A percentile compares a stretch with the other conserved stretches of the same genome.
Evolutionary conservation across 805 yeast genomes (phyloP).

Genomic region (Pachysolen tannophilus): DNA sequence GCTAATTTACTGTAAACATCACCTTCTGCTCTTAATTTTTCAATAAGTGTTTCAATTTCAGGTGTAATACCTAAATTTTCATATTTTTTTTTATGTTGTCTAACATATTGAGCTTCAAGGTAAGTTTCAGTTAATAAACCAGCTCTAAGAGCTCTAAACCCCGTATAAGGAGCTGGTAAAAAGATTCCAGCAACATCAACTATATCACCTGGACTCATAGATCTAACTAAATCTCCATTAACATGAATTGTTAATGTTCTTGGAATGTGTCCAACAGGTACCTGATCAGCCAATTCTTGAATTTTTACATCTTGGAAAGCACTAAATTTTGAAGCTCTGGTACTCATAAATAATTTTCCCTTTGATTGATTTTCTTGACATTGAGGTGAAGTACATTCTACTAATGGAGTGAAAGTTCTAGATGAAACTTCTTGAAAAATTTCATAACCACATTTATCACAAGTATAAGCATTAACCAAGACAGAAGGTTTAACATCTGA

Average conservation of each 20-base stretch:
- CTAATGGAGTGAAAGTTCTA: conserved; percentile 77
- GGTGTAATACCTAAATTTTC: conserved; percentile 52
- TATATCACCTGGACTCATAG: conserved; percentile 87
- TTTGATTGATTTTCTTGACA: conserved; percentile 74
- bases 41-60: conserved; percentile 48
- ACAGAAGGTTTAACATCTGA: conserved; percentile 95
- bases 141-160: conserved; percentile 85
- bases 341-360: conserved; percentile 86
- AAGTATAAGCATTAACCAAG: conserved; percentile 87
- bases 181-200: conserved; percentile 91
- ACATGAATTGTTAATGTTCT: conserved; percentile 78
- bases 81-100: conserved; percentile 85
- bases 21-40: conserved; percentile 48
- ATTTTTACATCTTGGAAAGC: conserved; percentile 94
- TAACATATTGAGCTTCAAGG: conserved; percentile 77
- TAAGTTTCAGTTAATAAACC: conserved; percentile 93
- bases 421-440: conserved; percentile 90
- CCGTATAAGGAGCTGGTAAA: conserved; percentile 93
- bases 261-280: conserved; percentile 97
- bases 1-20: conserved; percentile 76
- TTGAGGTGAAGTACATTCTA: conserved; percentile 76
- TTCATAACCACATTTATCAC: conserved; percentile 96
- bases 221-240: conserved; percentile 85
- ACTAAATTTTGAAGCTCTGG: conserved; percentile 91
- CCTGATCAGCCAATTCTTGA: conserved; percentile 93